Conservation (phyloP, 2,329 filamentous ascomycete species). For the Talaromyces sp. region DNA sequence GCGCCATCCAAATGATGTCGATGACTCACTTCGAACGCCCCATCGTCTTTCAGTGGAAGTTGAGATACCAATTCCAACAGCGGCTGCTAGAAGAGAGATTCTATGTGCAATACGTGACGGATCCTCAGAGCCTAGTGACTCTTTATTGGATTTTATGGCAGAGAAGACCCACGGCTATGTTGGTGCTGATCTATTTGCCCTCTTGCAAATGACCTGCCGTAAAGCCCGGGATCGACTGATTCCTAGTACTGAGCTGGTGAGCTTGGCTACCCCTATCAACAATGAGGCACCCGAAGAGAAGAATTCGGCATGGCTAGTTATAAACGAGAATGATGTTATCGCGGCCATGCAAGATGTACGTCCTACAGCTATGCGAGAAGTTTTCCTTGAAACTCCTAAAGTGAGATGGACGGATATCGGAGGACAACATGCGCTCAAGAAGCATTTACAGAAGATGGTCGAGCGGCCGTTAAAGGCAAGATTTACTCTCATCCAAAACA, state of each 20-base stretch:
- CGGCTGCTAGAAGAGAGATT: constrained; percentile 68
- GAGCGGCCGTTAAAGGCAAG: constrained; percentile 56
- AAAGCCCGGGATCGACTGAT: constrained; percentile 36
- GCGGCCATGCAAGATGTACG: constrained; percentile 64
- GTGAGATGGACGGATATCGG: constrained; percentile 85
- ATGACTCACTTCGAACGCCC: constrained; percentile 62
- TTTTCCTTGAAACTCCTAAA: constrained; percentile 82
- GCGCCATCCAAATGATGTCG: constrained; percentile 68
- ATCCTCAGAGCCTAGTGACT: constrained; percentile 48
- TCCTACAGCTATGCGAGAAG: constrained; percentile 82
- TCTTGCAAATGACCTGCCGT: constrained; percentile 56
- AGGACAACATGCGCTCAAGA: constrained; percentile 74
- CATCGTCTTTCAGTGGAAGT: constrained; percentile 66
- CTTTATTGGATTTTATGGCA: constrained; percentile 59
- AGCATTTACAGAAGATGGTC: constrained; percentile 58
- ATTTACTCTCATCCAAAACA: neutral
- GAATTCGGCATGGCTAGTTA: constrained; percentile 27
- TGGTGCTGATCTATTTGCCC: constrained; percentile 66
- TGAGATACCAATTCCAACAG: constrained; percentile 73
- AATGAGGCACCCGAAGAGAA: neutral
- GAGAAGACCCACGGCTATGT: constrained; percentile 84
- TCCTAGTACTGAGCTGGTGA: constrained; percentile 9
- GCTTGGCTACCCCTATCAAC: neutral
- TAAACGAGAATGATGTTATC: constrained; percentile 35
- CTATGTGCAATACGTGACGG: constrained; percentile 58